Evolutionary conservation across 1,284 basidiomycete genomes (phyloP), one percentile per base, ranked within the genome.

Genomic region (Ustilago esculenta): DNA sequence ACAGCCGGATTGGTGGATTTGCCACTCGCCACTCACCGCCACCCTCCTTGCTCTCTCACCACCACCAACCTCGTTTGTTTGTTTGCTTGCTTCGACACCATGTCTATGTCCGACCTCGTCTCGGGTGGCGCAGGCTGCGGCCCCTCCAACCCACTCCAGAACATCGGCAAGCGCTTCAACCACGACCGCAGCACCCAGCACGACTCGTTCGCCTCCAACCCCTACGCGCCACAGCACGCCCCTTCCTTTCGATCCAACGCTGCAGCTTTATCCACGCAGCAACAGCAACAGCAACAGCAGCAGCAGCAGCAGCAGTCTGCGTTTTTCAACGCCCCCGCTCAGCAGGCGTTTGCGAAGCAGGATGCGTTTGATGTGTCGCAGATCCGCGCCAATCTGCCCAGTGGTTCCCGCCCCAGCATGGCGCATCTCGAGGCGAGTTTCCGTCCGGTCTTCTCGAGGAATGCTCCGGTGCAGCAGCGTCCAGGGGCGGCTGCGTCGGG

Each of bases 71-170:
- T 23, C 43, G 5, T 17, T 23, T 39, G 6, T 20, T 14, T 24
- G n/a, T 33, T 18, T 20, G 9, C 21, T 18, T 37, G 7, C 35
- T 9, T 20, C 17, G 18, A 14, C 35, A 41, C 7, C 51, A 80
- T 80, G 75, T 75, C 78, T 40, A 50, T 80, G 56, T 75, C 75
- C n/a, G 75, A 77, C 41, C 49, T 80, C 48, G 54, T 77, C 48
- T 70, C 71, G 7, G 77, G 75, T n/a, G 79, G 74, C 5, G 75
- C 80, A 11, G 72, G 63, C 9, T 81, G 80, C 43, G 80, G 80
- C 11, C 80, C 79, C 1, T 75, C 77, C 42, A 81, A 81, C 30
- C 76, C 78, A 10, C 71, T 81, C 15, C 73, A 75, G 45, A 72
- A 61, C 56, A 72, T 81, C 23, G 77, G 77, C 34, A 81, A 81